These are phyloP conservation scores for Fusarium tjaetaba DNA, from an alignment of 2,329 filamentous ascomycete species.

Conservation along the genomic window DNA sequence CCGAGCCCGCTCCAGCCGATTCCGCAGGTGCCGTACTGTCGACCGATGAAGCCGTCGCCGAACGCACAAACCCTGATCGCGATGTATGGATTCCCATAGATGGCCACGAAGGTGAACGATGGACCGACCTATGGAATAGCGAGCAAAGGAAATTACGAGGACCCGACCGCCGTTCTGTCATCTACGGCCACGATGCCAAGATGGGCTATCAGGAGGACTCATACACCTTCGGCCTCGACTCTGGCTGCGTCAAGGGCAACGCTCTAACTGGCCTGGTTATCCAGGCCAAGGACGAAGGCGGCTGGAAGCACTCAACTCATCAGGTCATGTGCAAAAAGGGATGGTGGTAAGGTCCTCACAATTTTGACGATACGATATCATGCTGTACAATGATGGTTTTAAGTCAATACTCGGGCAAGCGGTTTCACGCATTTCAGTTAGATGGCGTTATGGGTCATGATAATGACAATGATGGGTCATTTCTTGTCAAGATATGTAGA, in stretches of 20 bases:
- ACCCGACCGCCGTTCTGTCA: constrained; percentile 68
- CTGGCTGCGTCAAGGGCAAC: constrained; percentile 80
- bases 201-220: constrained; percentile 67
- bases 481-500: constrained; percentile 10
- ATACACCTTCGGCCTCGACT: constrained; percentile 88
- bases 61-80: constrained; percentile 42
- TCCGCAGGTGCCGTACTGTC: not conserved
- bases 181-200: constrained; percentile 89
- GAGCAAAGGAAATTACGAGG: constrained; percentile 52
- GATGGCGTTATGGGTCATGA: constrained; percentile 27
- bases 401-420: not conserved
- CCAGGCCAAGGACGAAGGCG: constrained; percentile 55
- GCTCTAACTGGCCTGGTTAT: constrained; percentile 82
- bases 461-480: not conserved
- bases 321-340: constrained; percentile 54
- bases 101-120: constrained; percentile 66
- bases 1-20: constrained; percentile 1
- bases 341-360: constrained; percentile 26
- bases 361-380: not conserved
- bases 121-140: constrained; percentile 72
- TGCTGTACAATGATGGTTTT: constrained; percentile 12
- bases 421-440: constrained; percentile 2
- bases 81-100: constrained; percentile 52
- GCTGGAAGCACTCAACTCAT: constrained; percentile 50
- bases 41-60: not conserved